Percentiles rank a stretch among this genome's conserved stretches.
Conservation (phyloP, 805 yeast genomes). For the Metschnikowia cerradonensis region DNA sequence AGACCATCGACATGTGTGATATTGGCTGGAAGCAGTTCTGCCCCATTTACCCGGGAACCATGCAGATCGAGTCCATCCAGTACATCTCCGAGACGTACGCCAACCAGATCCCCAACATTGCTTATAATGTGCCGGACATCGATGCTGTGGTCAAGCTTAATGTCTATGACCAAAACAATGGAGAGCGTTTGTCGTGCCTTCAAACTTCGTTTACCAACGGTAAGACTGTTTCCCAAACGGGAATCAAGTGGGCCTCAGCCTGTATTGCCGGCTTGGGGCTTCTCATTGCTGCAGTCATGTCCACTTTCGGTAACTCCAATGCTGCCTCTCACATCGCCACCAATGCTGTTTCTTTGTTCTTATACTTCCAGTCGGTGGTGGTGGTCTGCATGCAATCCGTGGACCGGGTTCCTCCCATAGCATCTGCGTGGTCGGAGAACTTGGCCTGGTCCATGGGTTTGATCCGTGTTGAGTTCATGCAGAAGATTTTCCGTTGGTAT, state of each 20-base stretch:
- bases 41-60: slow-evolving; percentile 77
- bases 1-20: slow-evolving; percentile 58
- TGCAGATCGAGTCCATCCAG: slow-evolving; percentile 70
- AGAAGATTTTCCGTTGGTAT: slow-evolving; percentile 78
- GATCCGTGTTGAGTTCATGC: slow-evolving; percentile 77
- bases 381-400: slow-evolving; percentile 82
- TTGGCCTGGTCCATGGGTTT: slow-evolving; percentile 95
- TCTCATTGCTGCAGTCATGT: slow-evolving; percentile 72
- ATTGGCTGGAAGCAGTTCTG: slow-evolving; percentile 83
- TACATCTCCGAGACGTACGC: slow-evolving; percentile 51
- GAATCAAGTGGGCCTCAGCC: slow-evolving; percentile 88
- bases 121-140: slow-evolving; percentile 80
- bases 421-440: slow-evolving; percentile 87
- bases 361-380: slow-evolving; percentile 85
- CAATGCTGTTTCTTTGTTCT: slow-evolving; percentile 75
- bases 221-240: slow-evolving; percentile 69
- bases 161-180: slow-evolving; percentile 39
- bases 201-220: slow-evolving; percentile 75
- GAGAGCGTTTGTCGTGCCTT: slow-evolving; percentile 60
- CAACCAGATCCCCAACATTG: slow-evolving; percentile 71
- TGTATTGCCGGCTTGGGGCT: slow-evolving; percentile 85
- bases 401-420: slow-evolving; percentile 85
- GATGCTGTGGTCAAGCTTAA: slow-evolving; percentile 70
- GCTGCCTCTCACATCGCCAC: slow-evolving; percentile 90
- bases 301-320: slow-evolving; percentile 80